Evolutionary conservation across 441 rosid genomes (phyloP), one percentile per base, ranked within the genome.

Genomic region (Populus hybrid): DNA sequence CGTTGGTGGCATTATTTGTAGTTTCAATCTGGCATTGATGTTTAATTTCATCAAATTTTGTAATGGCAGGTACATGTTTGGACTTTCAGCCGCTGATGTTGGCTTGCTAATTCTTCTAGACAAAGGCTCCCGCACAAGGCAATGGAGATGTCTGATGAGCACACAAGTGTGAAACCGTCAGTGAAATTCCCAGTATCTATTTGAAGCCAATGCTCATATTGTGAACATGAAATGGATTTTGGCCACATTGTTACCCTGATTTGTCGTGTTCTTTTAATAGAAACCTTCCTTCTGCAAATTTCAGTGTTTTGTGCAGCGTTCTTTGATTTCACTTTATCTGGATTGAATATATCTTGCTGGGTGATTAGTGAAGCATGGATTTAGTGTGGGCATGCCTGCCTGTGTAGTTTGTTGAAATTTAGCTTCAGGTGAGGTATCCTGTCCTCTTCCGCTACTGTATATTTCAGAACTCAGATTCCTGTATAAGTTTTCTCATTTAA

Each of bases 81-180:
- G 90, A 53, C 75, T 90, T 67, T 85, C 93, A 71, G 83, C 92
- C 69, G 86, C 79, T 86, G 89, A 86, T 74, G 84, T 75, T 30
- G 99, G 99, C 73, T 86, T 96, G 89, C 86, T 88, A 72, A 82
- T 94, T 89, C 90, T 94, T 64, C 80, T 96, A 67, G 98, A 96
- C 77, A 93, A 86, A 87, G 86, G 88, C 67, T 91, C 97, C 36
- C 86, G 83, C 36, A 79, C 82, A 80, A 88, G 90, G 88, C 97
- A 84, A 74, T 88, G 92, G 97, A 90, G 95, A 88, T 96, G 95
- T 81, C 92, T 96, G 38, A 75, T 90, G 73, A 96, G 95, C 67
- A 87, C 90, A 1, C 94, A 90, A 87, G 85, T 90, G 77, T 90
- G 88, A 90, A 85, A 78, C 70, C 28, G 70, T 67, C 71, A 67